Conservation (phyloP, 805 yeast species). For the Pichia pseudocactophila region DNA sequence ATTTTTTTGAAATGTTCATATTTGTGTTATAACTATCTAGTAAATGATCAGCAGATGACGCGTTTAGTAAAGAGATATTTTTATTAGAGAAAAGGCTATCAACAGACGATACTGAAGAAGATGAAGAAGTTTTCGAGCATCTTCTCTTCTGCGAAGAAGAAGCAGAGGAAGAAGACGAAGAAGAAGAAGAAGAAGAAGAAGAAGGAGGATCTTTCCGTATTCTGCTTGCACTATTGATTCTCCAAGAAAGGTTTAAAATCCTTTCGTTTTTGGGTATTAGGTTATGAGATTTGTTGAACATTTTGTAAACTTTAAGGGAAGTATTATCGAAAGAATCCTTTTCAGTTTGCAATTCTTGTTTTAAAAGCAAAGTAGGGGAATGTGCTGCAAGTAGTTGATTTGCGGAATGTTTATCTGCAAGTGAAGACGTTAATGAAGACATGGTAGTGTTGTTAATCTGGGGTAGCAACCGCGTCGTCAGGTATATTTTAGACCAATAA, state of each 20-base stretch:
- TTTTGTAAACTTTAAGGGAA: conserved; percentile 29
- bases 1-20: neutral
- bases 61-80: conserved; percentile 1
- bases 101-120: neutral
- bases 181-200: neutral
- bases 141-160: neutral
- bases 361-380: neutral
- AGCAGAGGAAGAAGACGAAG: neutral
- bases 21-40: neutral
- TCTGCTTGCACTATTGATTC: conserved; percentile 25
- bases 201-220: conserved; percentile 13
- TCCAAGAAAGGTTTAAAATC: conserved; percentile 30
- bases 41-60: conserved; percentile 1
- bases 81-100: neutral
- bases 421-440: no score
- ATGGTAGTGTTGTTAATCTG: no score
- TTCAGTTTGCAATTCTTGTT: conserved; percentile 9
- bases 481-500: no score
- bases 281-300: conserved; percentile 29
- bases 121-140: conserved; percentile 1
- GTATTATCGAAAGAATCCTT: conserved; percentile 23
- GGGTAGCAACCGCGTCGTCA: no score
- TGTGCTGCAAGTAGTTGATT: neutral
- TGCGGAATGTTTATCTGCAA: neutral
- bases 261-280: conserved; percentile 28